Evolutionary conservation across 352 stramenopile genomes (phyloP), one percentile per base, ranked within the genome.

Genomic region (Globisporangium echinulatum): DNA sequence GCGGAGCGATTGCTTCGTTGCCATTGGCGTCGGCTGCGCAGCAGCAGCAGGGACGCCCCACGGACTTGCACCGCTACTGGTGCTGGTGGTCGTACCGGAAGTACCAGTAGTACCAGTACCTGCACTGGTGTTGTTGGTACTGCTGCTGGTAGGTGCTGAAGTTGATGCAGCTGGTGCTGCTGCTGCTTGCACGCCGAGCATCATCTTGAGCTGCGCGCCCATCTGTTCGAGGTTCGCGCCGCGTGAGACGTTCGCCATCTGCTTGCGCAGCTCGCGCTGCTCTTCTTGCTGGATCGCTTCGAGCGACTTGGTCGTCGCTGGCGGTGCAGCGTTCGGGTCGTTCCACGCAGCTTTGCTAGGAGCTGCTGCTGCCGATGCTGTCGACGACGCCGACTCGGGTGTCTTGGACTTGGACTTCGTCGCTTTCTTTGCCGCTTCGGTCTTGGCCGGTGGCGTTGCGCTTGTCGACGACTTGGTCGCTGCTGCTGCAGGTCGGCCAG

Each of bases 201-300:
- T 95, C 78, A 92, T 91, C 68, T 95, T 95, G 36, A 95, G 64
- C 53, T 95, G 82, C 11, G 74, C 78, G 39, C 83, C 85, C 85
- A 95, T 95, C 39, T 93, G 76, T 15, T 77, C 81, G 2, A 95
- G 67, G 58, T 90, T 79, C 4, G 67, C 47, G 13, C 64, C 60
- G 7, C 65, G 58, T 17, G 67, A 56, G n/a, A 67, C 56, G 19
- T 83, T 64, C 15, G 67, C 63, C 60, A 85, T 75, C 54, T 79
- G 74, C 62, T 72, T 74, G 15, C 84, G 79, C 62, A 88, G 66
- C 51, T 84, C 78, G 42, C 80, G 77, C 39, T 91, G 79, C 54
- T 93, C 80, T 69, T 93, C 80, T 36, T 85, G 71, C 52, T 94
- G 85, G 57, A 95, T 95, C 17, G 90, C 76, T 58, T 92, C 90